Conservation (phyloP, 257 asterid species). For the Petrea volubilis region DNA sequence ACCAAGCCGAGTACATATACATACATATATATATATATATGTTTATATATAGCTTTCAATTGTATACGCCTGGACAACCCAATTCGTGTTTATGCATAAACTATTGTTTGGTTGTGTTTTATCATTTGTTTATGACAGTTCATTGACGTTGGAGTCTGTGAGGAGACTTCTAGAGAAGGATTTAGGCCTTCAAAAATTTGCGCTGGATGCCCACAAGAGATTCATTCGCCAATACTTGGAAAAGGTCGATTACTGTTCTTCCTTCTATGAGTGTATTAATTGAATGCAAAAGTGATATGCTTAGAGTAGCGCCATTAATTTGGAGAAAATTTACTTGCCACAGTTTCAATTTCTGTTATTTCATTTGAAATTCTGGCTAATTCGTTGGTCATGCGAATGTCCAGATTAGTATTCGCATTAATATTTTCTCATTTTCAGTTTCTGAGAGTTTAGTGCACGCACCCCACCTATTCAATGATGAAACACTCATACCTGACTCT, state of each 20-base stretch:
- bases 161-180: constrained; percentile 88
- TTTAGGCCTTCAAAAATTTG: constrained; percentile 61
- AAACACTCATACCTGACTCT: too few species aligned
- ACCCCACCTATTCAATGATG: too few species aligned
- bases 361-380: neutral
- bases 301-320: neutral
- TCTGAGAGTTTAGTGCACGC: too few species aligned
- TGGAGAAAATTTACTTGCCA: neutral
- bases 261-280: neutral
- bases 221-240: constrained; percentile 56
- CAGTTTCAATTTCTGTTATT: neutral
- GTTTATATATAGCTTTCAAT: neutral
- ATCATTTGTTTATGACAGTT: constrained; percentile 39
- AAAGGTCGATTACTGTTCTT: constrained; percentile 45
- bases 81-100: neutral
- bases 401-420: too few species aligned
- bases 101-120: neutral
- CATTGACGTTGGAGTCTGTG: constrained; percentile 66
- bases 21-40: neutral
- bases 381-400: neutral
- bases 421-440: too few species aligned
- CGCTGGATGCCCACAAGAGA: constrained; percentile 80
- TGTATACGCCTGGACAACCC: neutral
- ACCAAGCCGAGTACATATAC: constrained; percentile 55
- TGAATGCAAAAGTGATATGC: neutral